A percentile compares a stretch with the other conserved stretches of the same genome.
Evolutionary conservation across 352 stramenopile genomes (phyloP).

Genomic region (Phytophthora quininea): DNA sequence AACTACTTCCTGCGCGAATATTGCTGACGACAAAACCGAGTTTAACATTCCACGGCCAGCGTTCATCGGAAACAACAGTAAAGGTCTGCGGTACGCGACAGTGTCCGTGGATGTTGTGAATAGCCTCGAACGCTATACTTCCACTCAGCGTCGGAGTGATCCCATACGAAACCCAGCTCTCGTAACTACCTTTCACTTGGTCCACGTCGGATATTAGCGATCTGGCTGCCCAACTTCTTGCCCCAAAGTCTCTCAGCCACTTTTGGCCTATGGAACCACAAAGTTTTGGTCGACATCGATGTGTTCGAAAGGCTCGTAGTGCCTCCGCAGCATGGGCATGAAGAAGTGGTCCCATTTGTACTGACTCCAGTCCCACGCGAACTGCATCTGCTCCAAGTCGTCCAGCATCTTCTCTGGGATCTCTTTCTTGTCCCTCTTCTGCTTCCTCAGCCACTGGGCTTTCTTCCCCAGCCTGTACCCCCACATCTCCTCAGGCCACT

Average conservation of each 20-base stretch:
- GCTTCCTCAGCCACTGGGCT: too few species aligned
- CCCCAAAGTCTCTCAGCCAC: slow-evolving; percentile 46
- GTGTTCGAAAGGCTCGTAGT: slow-evolving; percentile 15
- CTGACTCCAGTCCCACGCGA: too few species aligned
- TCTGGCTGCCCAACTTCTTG: slow-evolving; percentile 36
- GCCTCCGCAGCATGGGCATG: slow-evolving; percentile 7
- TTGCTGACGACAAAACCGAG: not conserved
- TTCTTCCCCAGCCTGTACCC: too few species aligned
- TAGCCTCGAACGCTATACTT: too few species aligned
- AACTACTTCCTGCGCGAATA: too few species aligned
- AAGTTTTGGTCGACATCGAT: slow-evolving; percentile 69
- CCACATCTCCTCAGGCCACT: too few species aligned
- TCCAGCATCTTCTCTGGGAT: too few species aligned
- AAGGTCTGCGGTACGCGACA: not conserved
- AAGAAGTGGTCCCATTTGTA: slow-evolving; percentile 15
- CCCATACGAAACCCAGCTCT: not conserved
- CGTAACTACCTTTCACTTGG: not conserved
- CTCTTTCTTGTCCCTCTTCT: too few species aligned
- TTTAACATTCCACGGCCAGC: not conserved
- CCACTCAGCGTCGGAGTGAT: too few species aligned
- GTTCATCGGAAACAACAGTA: slow-evolving; percentile 14
- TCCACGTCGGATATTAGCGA: slow-evolving; percentile 45
- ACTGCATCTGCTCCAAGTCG: too few species aligned
- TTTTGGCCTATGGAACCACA: slow-evolving; percentile 19
- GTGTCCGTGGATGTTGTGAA: too few species aligned